Evolutionary conservation across 2,329 filamentous ascomycete genomes (phyloP).

Genomic region (Escovopsis sp.): DNA sequence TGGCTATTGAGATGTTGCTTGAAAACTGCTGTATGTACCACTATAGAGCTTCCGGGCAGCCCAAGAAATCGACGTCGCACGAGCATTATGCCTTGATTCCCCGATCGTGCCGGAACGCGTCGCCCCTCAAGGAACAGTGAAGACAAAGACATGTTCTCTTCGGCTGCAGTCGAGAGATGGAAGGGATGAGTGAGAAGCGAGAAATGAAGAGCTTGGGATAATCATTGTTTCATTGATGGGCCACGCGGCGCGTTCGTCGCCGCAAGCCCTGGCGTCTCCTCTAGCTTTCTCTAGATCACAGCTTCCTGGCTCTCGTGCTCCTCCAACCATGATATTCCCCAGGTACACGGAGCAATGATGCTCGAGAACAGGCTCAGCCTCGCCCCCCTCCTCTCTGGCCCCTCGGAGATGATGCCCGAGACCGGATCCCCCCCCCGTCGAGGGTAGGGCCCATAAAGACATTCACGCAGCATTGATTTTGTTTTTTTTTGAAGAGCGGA

Average conservation of each 20-base stretch:
- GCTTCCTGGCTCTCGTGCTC: no score
- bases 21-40: slow-evolving; percentile 14
- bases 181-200: slow-evolving; percentile 20
- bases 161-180: slow-evolving; percentile 13
- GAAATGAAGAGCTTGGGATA: not conserved
- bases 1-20: slow-evolving; percentile 12
- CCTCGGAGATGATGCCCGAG: not conserved
- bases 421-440: not conserved
- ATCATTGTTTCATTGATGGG: no score
- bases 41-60: slow-evolving; percentile 24
- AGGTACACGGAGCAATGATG: no score
- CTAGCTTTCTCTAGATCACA: no score
- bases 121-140: slow-evolving; percentile 8
- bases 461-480: slow-evolving; percentile 2
- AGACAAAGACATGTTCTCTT: no score
- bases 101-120: slow-evolving; percentile 27
- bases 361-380: no score
- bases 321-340: no score
- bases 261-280: no score
- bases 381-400: no score
- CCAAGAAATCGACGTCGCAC: slow-evolving; percentile 20
- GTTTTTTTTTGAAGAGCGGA: not conserved
- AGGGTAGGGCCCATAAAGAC: not conserved
- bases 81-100: slow-evolving; percentile 24
- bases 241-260: no score